These are phyloP conservation scores for Lenzites betulinus DNA, from an alignment of 768 basidiomycete genomes.

Conservation along the genomic window DNA sequence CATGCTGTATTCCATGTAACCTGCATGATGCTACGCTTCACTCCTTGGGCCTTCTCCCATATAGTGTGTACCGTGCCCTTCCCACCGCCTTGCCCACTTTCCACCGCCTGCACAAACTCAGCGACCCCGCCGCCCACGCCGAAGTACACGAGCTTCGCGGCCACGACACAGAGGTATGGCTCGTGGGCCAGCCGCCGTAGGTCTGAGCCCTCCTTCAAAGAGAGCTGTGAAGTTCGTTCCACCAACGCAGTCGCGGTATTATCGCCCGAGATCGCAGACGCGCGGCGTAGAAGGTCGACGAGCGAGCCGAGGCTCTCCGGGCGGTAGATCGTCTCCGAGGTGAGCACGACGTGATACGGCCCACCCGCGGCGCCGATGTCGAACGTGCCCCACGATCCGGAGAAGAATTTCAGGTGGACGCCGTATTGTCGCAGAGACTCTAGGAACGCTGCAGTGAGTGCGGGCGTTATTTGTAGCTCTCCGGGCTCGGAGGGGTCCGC, in stretches of 20 bases:
- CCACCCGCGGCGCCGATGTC: conserved; percentile 34
- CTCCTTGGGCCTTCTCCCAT: conserved; percentile 67
- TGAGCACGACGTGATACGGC: conserved; percentile 73
- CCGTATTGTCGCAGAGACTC: conserved; percentile 53
- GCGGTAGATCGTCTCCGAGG: conserved; percentile 93
- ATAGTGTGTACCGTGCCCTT: conserved; percentile 55
- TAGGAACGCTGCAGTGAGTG: conserved; percentile 66
- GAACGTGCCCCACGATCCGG: conserved; percentile 78
- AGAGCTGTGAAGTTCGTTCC: conserved; percentile 4
- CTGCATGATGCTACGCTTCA: conserved; percentile 71
- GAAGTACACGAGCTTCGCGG: conserved; percentile 92
- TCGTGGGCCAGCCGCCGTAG: neutral
- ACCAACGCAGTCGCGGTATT: neutral
- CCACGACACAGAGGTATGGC: conserved; percentile 64
- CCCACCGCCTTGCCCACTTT: conserved; percentile 32
- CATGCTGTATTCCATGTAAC: conserved; percentile 48
- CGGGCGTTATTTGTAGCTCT: conserved; percentile 66
- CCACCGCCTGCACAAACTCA: conserved; percentile 66
- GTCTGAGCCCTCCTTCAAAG: neutral
- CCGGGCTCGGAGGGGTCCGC: conserved; percentile 43
- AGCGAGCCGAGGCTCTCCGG: conserved; percentile 63
- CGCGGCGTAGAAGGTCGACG: conserved; percentile 53
- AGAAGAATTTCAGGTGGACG: conserved; percentile 72
- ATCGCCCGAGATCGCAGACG: neutral
- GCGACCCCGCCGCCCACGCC: conserved; percentile 89